These are phyloP conservation scores for Gossypium gossypioides DNA, from an alignment of 441 rosid genomes.

Conservation along the genomic window DNA sequence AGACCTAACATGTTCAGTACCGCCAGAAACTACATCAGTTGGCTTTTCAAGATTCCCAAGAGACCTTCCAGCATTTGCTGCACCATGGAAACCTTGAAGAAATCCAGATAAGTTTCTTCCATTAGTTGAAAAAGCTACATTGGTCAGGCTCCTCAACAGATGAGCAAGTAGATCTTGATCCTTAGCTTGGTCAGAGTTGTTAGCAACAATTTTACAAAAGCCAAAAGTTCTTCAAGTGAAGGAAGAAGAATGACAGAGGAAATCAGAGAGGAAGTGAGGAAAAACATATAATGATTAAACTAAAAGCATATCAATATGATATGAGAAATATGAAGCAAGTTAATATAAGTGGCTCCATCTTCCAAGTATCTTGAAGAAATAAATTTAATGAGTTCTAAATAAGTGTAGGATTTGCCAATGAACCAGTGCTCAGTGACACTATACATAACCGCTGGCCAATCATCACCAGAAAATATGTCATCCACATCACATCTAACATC, in stretches of 20 bases:
- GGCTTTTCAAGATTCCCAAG: constrained; percentile 22
- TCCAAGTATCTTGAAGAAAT: background rate
- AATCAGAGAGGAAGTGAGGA: background rate
- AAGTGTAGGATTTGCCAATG: background rate
- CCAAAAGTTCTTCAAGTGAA: constrained; percentile 10
- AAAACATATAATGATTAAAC: background rate
- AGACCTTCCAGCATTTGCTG: constrained; percentile 17
- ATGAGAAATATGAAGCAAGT: background rate
- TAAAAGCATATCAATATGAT: background rate
- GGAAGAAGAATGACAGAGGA: background rate
- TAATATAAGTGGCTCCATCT: background rate
- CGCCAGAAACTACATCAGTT: constrained; percentile 14
- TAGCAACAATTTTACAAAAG: constrained; percentile 23
- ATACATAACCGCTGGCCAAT: background rate
- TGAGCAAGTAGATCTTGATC: constrained; percentile 35
- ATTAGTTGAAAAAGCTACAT: constrained; percentile 21
- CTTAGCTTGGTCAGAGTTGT: constrained; percentile 25
- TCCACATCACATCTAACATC: background rate
- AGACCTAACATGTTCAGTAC: constrained; percentile 28
- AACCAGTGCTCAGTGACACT: background rate
- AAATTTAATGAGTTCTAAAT: background rate
- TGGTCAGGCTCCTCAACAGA: constrained; percentile 30
- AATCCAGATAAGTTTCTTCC: constrained; percentile 28
- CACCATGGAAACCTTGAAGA: constrained; percentile 31
- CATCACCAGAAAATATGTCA: background rate